Conservation (phyloP, 441 rosid genomes). For the Gossypium trilobum region DNA sequence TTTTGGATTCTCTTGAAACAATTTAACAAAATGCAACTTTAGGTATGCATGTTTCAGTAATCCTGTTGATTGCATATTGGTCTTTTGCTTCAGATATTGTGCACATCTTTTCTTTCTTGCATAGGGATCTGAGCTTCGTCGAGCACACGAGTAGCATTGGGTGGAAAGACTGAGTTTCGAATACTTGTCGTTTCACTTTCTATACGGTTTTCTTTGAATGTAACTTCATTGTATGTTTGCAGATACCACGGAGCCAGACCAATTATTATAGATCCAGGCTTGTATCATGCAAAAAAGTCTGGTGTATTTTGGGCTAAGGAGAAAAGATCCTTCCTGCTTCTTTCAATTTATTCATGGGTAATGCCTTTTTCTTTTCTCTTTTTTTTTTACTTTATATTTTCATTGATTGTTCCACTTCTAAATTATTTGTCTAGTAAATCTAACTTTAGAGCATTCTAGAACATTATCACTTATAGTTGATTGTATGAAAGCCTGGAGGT, state of each 20-base stretch:
- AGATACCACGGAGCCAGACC: constrained; percentile 87
- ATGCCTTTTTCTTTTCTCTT: not conserved
- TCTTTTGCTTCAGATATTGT: constrained; percentile 14
- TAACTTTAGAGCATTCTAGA: not conserved
- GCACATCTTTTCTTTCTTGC: constrained; percentile 76
- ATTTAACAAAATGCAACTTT: no score
- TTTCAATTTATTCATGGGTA: constrained; percentile 77
- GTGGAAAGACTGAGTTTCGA: constrained; percentile 85
- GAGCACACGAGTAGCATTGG: constrained; percentile 94
- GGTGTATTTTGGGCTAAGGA: constrained; percentile 82
- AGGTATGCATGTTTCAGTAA: no score
- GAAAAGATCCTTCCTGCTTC: constrained; percentile 73
- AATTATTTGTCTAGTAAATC: not conserved
- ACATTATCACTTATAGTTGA: not conserved
- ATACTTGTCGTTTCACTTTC: no score
- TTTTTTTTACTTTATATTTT: not conserved
- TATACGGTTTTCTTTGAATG: no score
- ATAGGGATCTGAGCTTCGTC: constrained; percentile 85
- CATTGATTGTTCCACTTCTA: not conserved
- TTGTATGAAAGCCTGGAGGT: no score
- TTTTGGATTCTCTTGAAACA: no score
- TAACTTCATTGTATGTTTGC: not conserved
- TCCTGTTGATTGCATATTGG: not conserved
- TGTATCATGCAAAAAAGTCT: constrained; percentile 74
- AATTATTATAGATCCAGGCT: constrained; percentile 81